phyloP scores from a whole-genome alignment of 2,329 filamentous ascomycete genomes.

The Diaporthe eres region DNA sequence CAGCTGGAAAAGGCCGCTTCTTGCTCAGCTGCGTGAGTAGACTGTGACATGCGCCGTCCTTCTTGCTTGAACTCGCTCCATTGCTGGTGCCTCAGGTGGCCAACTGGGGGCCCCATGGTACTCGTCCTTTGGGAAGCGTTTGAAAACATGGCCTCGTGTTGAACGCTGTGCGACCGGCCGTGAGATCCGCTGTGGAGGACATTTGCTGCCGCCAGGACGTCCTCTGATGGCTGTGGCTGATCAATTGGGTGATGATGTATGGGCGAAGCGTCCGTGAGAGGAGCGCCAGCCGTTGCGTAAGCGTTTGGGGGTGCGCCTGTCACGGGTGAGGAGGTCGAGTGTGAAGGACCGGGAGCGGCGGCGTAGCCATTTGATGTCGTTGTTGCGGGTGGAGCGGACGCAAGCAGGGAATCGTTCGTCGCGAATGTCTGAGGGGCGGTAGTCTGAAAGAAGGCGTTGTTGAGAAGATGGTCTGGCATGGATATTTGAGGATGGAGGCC shows the following conservation, averaged over 20 bases:
- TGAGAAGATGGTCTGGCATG: constrained; percentile 46
- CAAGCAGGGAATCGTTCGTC: constrained; percentile 11
- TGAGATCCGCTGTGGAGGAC: constrained; percentile 61
- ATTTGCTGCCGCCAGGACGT: constrained; percentile 72
- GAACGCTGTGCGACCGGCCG: constrained; percentile 43
- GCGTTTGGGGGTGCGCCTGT: neutral
- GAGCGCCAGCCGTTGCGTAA: constrained; percentile 6
- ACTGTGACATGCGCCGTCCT: constrained; percentile 49
- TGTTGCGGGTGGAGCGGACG: constrained; percentile 19
- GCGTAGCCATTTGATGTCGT: constrained; percentile 29
- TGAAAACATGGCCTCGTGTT: constrained; percentile 44
- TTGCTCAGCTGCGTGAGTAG: constrained; percentile 48
- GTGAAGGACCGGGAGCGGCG: constrained; percentile 23
- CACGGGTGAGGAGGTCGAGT: constrained; percentile 15
- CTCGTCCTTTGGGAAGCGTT: constrained; percentile 16
- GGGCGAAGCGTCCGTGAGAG: constrained; percentile 41
- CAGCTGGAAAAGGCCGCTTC: constrained; percentile 43
- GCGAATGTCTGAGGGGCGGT: constrained; percentile 41
- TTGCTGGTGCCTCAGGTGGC: constrained; percentile 59
- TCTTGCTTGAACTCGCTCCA: constrained; percentile 60
- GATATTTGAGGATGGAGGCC: constrained; percentile 63
- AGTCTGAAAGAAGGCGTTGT: constrained; percentile 47
- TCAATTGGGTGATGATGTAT: constrained; percentile 46
- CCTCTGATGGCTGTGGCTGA: constrained; percentile 59
- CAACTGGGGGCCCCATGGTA: constrained; percentile 51